Evolutionary conservation across 2,329 filamentous ascomycete species (phyloP).

Genomic region (Pestalotiopsis sp.): DNA sequence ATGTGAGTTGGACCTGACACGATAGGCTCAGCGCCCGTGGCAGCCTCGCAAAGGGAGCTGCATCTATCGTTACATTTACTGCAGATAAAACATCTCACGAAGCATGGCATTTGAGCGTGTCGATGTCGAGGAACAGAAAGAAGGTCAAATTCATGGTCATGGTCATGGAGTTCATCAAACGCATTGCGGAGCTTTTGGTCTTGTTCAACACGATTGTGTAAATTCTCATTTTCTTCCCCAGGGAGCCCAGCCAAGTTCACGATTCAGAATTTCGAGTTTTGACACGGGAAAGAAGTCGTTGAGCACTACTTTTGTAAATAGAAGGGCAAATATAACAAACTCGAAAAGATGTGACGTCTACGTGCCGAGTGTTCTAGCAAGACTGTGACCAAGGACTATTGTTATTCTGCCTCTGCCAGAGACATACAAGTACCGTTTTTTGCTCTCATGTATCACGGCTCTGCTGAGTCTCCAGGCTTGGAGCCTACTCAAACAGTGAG

Average conservation of each 20-base stretch:
- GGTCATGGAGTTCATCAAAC: not conserved
- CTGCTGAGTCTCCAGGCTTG: too few species aligned
- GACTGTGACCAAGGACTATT: too few species aligned
- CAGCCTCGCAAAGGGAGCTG: not conserved
- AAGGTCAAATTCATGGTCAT: not conserved
- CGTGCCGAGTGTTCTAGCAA: too few species aligned
- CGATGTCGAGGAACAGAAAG: not conserved
- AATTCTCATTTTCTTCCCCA: not conserved
- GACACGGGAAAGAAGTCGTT: not conserved
- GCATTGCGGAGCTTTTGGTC: not conserved
- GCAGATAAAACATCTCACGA: not conserved
- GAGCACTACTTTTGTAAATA: not conserved
- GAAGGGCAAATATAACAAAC: not conserved
- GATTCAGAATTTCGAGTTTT: not conserved
- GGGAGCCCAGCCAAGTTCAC: not conserved
- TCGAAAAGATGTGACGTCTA: not conserved
- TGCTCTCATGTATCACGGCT: too few species aligned
- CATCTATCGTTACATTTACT: not conserved
- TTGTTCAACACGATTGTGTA: not conserved
- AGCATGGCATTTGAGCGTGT: not conserved
- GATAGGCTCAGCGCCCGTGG: too few species aligned
- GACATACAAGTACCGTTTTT: too few species aligned
- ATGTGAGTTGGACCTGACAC: not conserved
- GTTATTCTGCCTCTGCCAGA: too few species aligned
- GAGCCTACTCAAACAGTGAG: too few species aligned